A percentile compares a stretch with the other conserved stretches of the same genome.
Conservation (phyloP, 2,329 filamentous ascomycete species). For the Colletotrichum cuscutae region DNA sequence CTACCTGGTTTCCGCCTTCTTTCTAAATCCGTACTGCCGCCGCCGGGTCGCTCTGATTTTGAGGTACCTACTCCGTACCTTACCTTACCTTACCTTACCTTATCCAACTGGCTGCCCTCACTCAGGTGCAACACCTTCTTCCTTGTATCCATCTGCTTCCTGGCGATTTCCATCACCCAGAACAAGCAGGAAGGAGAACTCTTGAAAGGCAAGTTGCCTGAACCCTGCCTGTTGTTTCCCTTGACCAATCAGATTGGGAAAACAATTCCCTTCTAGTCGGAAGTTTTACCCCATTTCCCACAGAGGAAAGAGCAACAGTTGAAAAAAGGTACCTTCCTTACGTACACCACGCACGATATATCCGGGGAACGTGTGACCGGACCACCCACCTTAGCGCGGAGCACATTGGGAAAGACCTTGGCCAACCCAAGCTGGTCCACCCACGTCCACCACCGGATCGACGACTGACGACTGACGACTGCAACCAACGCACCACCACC, state of each 20-base stretch:
- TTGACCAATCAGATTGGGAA: background rate
- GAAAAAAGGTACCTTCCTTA: background rate
- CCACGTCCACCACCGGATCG: slow-evolving; percentile 1
- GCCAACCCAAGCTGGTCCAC: background rate
- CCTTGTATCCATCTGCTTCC: background rate
- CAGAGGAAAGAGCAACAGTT: background rate
- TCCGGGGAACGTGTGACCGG: slow-evolving; percentile 9
- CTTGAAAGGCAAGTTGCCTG: background rate
- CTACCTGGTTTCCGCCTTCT: background rate
- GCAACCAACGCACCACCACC: slow-evolving; percentile 19
- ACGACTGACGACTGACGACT: slow-evolving; percentile 22
- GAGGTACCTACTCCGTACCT: background rate
- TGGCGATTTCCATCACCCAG: background rate
- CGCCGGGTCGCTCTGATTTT: background rate
- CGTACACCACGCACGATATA: background rate
- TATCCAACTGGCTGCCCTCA: background rate
- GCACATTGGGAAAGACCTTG: slow-evolving; percentile 8
- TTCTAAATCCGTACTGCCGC: background rate
- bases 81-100: too few relatives aligned
- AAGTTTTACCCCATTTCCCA: background rate
- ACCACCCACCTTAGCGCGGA: slow-evolving; percentile 14
- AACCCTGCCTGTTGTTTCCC: too few relatives aligned
- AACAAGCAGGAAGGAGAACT: background rate
- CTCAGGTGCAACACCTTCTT: background rate
- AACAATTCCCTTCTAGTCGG: background rate